phyloP scores from a whole-genome alignment of 352 stramenopile species.

The Globisporangium mamillatum region DNA sequence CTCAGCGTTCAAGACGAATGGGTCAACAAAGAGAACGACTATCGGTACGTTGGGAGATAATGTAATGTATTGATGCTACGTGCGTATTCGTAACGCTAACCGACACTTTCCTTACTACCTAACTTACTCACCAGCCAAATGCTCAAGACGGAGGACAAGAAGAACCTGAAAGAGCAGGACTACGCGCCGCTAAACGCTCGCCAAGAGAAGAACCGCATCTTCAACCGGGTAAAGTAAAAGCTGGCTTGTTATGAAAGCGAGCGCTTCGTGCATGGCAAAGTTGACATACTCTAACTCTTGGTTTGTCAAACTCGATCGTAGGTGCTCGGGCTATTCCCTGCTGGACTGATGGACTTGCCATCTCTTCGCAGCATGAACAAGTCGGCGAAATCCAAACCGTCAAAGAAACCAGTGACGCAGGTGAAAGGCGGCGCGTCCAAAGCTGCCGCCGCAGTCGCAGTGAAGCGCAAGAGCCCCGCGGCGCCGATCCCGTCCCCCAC shows the following conservation, averaged over 20 bases:
- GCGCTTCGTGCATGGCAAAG: background rate
- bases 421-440: constrained; percentile 17
- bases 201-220: constrained; percentile 84
- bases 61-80: background rate
- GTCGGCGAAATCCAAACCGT: constrained; percentile 53
- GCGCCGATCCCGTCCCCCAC: constrained; percentile 19
- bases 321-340: constrained; percentile 60
- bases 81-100: background rate
- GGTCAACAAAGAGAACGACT: constrained; percentile 86
- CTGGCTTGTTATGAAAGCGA: background rate
- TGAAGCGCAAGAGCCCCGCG: constrained; percentile 41
- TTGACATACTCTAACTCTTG: background rate
- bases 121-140: constrained; percentile 51
- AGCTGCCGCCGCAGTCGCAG: constrained; percentile 15
- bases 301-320: constrained; percentile 10
- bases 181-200: constrained; percentile 69
- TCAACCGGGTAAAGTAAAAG: constrained; percentile 51
- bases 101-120: background rate
- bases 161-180: constrained; percentile 73
- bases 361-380: constrained; percentile 71
- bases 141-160: constrained; percentile 89
- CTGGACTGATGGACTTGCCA: constrained; percentile 60
- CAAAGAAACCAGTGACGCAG: constrained; percentile 37
- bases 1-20: constrained; percentile 70
- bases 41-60: constrained; percentile 35